Evolutionary conservation across 2,329 filamentous ascomycete genomes (phyloP).

Genomic region (Colletotrichum paranaense): DNA sequence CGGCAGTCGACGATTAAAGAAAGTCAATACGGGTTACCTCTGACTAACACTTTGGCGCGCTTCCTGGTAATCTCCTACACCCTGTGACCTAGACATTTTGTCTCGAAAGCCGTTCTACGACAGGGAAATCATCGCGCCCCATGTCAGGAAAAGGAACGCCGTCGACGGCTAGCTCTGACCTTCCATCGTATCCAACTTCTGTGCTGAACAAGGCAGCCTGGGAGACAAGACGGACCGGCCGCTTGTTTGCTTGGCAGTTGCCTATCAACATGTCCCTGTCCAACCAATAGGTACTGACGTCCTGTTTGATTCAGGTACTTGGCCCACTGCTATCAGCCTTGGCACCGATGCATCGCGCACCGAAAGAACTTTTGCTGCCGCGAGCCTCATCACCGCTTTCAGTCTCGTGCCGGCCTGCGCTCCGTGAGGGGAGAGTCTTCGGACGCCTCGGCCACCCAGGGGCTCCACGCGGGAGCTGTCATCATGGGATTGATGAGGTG

Average conservation of each 20-base stretch:
- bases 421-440: neutral
- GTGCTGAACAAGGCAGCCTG: neutral
- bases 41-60: no score
- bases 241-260: slow-evolving; percentile 18
- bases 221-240: slow-evolving; percentile 4
- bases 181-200: neutral
- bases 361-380: neutral
- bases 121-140: neutral
- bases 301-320: slow-evolving; percentile 14
- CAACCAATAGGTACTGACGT: slow-evolving; percentile 7
- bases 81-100: neutral
- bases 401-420: no score
- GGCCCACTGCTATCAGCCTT: slow-evolving; percentile 5
- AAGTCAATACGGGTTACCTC: no score
- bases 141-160: neutral
- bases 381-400: slow-evolving; percentile 19
- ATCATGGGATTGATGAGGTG: neutral
- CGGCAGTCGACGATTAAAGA: neutral
- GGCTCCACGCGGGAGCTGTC: neutral
- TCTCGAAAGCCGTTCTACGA: neutral
- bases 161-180: neutral
- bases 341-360: slow-evolving; percentile 1
- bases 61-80: neutral
- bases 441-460: neutral
- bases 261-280: slow-evolving; percentile 3